Evolutionary conservation across 1,284 basidiomycete genomes (phyloP).

Genomic region (Serendipita sp.): DNA sequence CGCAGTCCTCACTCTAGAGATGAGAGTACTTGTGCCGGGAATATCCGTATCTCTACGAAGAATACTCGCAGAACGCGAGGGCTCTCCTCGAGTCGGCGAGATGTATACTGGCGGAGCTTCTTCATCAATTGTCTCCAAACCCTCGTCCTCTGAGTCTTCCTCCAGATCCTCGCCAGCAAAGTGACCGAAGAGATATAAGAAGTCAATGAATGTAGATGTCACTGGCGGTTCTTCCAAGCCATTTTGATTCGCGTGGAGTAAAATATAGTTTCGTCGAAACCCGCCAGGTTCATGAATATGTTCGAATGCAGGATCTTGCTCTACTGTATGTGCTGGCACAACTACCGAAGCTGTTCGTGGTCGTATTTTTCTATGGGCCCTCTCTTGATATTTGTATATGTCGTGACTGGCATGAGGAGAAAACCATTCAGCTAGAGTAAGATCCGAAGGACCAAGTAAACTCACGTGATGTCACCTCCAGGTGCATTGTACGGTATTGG

Average conservation of each 20-base stretch:
- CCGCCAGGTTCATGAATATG: constrained; percentile 90
- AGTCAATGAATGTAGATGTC: constrained; percentile 71
- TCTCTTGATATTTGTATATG: constrained; percentile 86
- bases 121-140: constrained; percentile 36
- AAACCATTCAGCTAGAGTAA: constrained; percentile 11
- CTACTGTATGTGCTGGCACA: constrained; percentile 37
- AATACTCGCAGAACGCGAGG: constrained; percentile 8
- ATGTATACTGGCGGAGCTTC: constrained; percentile 11
- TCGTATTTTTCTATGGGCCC: constrained; percentile 46
- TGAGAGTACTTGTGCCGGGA: not conserved
- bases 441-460: constrained; percentile 18
- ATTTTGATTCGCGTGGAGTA: constrained; percentile 53
- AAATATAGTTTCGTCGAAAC: constrained; percentile 77
- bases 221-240: constrained; percentile 39
- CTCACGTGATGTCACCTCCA: constrained; percentile 83
- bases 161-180: constrained; percentile 93
- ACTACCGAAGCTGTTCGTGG: constrained; percentile 62
- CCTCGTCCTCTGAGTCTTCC: constrained; percentile 57
- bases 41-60: not conserved
- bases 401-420: constrained; percentile 45
- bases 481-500: constrained; percentile 72
- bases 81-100: constrained; percentile 5
- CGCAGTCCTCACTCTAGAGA: not conserved
- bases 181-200: constrained; percentile 83
- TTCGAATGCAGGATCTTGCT: constrained; percentile 55